Conservation (phyloP, 148 eudicot species). For the Chenopodium formosanum region DNA sequence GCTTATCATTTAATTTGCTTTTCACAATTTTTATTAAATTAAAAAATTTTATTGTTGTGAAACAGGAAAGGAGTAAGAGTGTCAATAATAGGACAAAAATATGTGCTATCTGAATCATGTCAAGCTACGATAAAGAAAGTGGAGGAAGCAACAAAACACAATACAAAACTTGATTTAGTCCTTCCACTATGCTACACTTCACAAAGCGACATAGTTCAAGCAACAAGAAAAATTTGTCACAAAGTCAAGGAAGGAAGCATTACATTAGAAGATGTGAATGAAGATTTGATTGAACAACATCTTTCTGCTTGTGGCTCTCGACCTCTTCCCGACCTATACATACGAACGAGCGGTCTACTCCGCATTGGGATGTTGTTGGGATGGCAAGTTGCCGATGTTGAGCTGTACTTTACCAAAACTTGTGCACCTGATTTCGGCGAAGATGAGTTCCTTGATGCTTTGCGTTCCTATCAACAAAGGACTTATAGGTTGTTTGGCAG, state of each 20-base stretch:
- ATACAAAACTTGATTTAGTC: constrained; percentile 2
- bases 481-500: constrained; percentile 11
- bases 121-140: neutral
- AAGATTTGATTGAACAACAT: neutral
- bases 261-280: neutral
- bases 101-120: neutral
- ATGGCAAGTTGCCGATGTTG: constrained; percentile 16
- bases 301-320: neutral
- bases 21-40: no score
- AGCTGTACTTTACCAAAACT: constrained; percentile 17
- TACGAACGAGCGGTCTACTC: constrained; percentile 16
- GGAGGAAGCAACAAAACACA: neutral
- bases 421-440: constrained; percentile 23
- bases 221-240: neutral
- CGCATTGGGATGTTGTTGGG: constrained; percentile 13
- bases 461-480: constrained; percentile 3
- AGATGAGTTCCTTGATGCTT: neutral
- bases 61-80: constrained; percentile 17
- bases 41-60: no score
- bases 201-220: neutral
- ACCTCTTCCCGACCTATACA: neutral
- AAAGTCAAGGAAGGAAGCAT: constrained; percentile 4
- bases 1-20: no score
- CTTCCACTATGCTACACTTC: constrained; percentile 4
- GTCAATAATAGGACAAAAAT: constrained; percentile 8